These are phyloP conservation scores for Daldinia eschscholtzii DNA, from an alignment of 2,329 filamentous ascomycete genomes.

Conservation along the genomic window DNA sequence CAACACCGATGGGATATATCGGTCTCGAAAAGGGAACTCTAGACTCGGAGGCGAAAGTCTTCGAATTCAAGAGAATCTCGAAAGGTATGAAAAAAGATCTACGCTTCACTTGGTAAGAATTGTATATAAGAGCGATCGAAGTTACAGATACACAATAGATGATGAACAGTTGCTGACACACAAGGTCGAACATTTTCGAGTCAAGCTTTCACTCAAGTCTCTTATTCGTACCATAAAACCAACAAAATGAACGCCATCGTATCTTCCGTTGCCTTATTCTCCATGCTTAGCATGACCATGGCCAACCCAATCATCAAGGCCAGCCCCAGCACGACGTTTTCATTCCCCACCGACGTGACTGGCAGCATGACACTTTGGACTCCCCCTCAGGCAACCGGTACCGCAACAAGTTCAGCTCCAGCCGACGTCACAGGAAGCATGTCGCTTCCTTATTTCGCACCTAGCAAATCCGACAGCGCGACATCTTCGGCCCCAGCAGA, in stretches of 20 bases:
- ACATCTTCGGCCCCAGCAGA: not conserved
- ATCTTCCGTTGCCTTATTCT: not conserved
- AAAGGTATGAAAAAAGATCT: constrained; percentile 1
- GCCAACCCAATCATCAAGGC: constrained; percentile 17
- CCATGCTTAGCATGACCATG: not conserved
- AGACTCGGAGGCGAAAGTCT: constrained; percentile 8
- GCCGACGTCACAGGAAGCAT: not conserved
- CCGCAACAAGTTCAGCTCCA: not conserved
- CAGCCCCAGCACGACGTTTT: not conserved
- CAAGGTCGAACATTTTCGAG: not conserved
- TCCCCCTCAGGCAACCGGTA: not conserved
- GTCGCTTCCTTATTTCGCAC: constrained; percentile 1
- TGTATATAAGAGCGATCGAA: not conserved
- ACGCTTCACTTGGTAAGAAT: not conserved
- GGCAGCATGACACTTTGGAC: constrained; percentile 15
- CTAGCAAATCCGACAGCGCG: not conserved
- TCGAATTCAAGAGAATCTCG: not conserved
- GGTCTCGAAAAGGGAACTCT: constrained; percentile 10
- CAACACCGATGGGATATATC: constrained; percentile 15
- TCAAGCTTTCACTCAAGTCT: not conserved
- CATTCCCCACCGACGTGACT: constrained; percentile 13
- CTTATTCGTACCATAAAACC: not conserved
- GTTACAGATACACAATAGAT: not conserved
- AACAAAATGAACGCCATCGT: constrained; percentile 16
- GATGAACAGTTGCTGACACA: not conserved